These are phyloP conservation scores for Myotisia sp. DNA, from an alignment of 2,329 filamentous ascomycete genomes.

Conservation along the genomic window DNA sequence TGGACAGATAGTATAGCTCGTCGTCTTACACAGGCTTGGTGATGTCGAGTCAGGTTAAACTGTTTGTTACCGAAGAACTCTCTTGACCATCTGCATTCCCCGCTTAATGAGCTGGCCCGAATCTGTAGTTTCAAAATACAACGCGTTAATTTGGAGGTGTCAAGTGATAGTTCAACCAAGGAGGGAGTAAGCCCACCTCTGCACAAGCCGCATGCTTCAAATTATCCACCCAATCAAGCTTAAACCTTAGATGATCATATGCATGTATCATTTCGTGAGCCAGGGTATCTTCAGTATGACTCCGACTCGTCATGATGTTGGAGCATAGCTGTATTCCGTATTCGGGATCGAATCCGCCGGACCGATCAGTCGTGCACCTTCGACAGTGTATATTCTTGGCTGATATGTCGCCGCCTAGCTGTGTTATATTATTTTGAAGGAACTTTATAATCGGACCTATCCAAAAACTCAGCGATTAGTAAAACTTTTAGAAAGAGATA, in stretches of 20 bases:
- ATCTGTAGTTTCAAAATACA: conserved; percentile 45
- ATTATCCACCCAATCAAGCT: conserved; percentile 68
- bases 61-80: conserved; percentile 77
- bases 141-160: not conserved
- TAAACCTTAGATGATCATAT: conserved; percentile 84
- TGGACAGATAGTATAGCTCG: conserved; percentile 68
- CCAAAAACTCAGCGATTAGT: not conserved
- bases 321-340: conserved; percentile 87
- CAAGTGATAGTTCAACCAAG: not conserved
- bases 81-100: conserved; percentile 79
- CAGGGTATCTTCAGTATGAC: conserved; percentile 82
- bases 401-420: conserved; percentile 64
- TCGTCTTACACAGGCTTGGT: conserved; percentile 79
- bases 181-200: conserved; percentile 46
- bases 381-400: conserved; percentile 64
- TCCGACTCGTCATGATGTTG: conserved; percentile 68
- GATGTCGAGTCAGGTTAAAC: conserved; percentile 78
- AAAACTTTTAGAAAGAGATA: too few relatives aligned
- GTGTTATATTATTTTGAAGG: conserved; percentile 64
- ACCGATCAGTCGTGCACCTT: conserved; percentile 57
- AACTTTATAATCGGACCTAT: conserved; percentile 67
- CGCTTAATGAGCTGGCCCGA: conserved; percentile 77
- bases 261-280: conserved; percentile 97
- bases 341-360: conserved; percentile 71
- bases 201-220: conserved; percentile 85